phyloP scores from a whole-genome alignment of 1,284 basidiomycete species.

The Heterobasidion irregulare region DNA sequence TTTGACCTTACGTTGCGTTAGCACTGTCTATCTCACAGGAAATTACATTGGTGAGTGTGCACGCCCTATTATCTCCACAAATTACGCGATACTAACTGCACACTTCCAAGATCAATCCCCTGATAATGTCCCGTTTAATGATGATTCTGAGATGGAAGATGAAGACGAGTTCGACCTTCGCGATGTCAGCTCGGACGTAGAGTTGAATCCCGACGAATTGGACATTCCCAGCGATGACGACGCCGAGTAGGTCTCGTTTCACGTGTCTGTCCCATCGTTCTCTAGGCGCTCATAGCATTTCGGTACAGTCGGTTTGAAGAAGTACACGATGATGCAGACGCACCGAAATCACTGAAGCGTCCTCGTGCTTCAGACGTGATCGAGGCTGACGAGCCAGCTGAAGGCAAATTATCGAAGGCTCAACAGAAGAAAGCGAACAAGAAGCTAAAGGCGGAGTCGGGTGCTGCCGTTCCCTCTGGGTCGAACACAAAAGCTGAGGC shows the following conservation, averaged over 20 bases:
- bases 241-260: slow-evolving; percentile 3
- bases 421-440: slow-evolving; percentile 73
- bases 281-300: not conserved
- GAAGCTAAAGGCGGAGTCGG: slow-evolving; percentile 63
- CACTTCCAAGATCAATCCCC: slow-evolving; percentile 17
- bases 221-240: slow-evolving; percentile 37
- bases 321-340: slow-evolving; percentile 26
- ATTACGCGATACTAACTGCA: not conserved
- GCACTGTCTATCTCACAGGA: slow-evolving; percentile 80
- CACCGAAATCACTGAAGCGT: slow-evolving; percentile 43
- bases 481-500: slow-evolving; percentile 20
- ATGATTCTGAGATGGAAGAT: slow-evolving; percentile 34
- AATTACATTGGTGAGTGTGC: slow-evolving; percentile 72
- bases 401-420: slow-evolving; percentile 36
- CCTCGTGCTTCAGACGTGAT: slow-evolving; percentile 43
- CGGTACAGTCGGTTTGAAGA: slow-evolving; percentile 54
- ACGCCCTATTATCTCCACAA: slow-evolving; percentile 2
- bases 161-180: slow-evolving; percentile 55
- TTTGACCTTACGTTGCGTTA: slow-evolving; percentile 19
- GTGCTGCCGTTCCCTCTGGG: slow-evolving; percentile 41
- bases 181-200: slow-evolving; percentile 74
- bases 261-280: not conserved
- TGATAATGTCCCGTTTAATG: slow-evolving; percentile 41
- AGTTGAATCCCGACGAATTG: slow-evolving; percentile 46
- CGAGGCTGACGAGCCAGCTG: slow-evolving; percentile 27